Base-by-base conservation (phyloP, 495 filamentous ascomycete genomes). In the Hypoxylon perforatum region DNA sequence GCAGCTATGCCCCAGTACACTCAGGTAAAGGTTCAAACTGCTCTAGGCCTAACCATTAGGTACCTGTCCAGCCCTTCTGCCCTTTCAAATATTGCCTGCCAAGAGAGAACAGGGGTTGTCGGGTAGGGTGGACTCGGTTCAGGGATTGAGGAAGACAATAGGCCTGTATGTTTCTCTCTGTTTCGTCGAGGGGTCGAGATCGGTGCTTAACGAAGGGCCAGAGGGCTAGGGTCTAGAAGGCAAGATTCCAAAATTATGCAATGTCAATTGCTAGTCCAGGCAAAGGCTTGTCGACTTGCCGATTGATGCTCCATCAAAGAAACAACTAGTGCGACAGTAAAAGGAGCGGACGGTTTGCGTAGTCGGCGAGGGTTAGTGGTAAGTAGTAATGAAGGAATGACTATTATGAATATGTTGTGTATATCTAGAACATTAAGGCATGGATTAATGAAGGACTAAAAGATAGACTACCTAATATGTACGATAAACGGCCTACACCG, bases 81-180 rank as follows among this genome's bases (percentile, higher is more conserved):
- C 59, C 51, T 59, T 56, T n/a, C n/a, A 55, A 44, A 54, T 56
- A 52, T 54, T 47, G 33, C 50, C 55, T 48, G 65, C 60, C 61
- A 69, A 64, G 66, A 39, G 30, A 48, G 30, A 48, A 61, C 60
- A 63, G 61, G 66, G 65, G 66, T 18, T 48, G 28, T 41, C 45
- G 49, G 56, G 33, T 51, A 56, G 45, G 57, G 66, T 69, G 66
- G 66, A 28, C 45, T 64, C 61, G 28, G 18, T 46, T 69, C 66
- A 69, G 61, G 66, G 66, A 64, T 69, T 69, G 35, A 28, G 39
- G 45, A 46, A 69, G 56, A 69, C 56, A 55, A 60, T 63, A 60
- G 50, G 38, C 56, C 56, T 35, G 56, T 52, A 21, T 50, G 36
- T 60, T 63, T 63, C 61, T 63, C 28, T 64, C 59, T 25, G 49